Evolutionary conservation across 2,329 filamentous ascomycete species (phyloP), one percentile per base, ranked within the genome.

Genomic region (Cercospora nicotianae): DNA sequence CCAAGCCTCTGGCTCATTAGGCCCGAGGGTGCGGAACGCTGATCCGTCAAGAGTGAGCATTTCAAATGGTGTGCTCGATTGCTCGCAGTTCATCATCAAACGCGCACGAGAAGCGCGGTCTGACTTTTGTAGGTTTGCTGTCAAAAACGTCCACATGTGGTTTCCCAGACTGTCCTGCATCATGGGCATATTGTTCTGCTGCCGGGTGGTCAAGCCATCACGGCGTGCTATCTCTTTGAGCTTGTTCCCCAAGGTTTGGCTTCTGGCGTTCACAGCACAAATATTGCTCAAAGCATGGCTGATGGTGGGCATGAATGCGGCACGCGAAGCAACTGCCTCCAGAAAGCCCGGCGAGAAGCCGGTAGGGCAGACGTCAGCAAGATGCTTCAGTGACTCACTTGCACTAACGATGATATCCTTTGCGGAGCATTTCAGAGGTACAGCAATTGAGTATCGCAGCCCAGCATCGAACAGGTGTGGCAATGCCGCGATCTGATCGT

Each of bases 291-390:
- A 33, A 12, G 80, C 81, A 45, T 78, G 77, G 42, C 71, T 74
- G 51, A 83, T 75, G 0, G 77, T 80, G 4, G 81, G 80, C n/a
- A 80, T 26, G 18, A 82, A 74, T 13, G 77, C 72, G 18, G 78
- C 75, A 67, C 80, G 75, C 8, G 55, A 33, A 5, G 68, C 64
- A 5, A 73, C 10, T 42, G 80, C 78, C 18, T 66, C 65, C 18
- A 79, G 69, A 68, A 80, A 80, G 6, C 75, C 78, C 6, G 78
- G 77, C 58, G 76, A 77, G 78, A 79, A 84, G 30, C 83, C 55
- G 4, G 73, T 67, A 3, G 82, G 82, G 42, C 77, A 78, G 5
- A 82, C 62, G 42, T 79, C 75, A 42, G 77, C 73, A 3, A 84
- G 75, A 51, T 75, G 75, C 42, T 74, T 69, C 23, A 74, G 70